Evolutionary conservation across 805 yeast species (phyloP).

Genomic region (Isabelozyma pseudorhagii): DNA sequence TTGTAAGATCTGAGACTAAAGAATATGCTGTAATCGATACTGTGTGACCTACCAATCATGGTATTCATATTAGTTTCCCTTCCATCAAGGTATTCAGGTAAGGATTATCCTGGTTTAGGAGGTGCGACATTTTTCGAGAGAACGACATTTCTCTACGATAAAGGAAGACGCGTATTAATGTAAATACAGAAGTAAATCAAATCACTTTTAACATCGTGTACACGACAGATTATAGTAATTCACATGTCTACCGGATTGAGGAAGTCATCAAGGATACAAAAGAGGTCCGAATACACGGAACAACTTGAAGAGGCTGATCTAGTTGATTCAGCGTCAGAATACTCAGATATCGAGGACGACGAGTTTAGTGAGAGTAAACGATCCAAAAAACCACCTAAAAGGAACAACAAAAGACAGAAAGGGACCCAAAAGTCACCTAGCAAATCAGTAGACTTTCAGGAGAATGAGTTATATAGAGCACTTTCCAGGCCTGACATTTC

Average conservation of each 20-base stretch:
- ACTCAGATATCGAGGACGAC: constrained; percentile 4
- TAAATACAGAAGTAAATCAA: too few relatives aligned
- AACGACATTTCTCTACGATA: too few relatives aligned
- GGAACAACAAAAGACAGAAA: constrained; percentile 3
- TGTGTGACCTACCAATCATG: too few relatives aligned
- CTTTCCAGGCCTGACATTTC: constrained; percentile 29
- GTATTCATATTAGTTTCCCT: too few relatives aligned
- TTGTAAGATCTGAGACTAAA: too few relatives aligned
- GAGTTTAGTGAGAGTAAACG: constrained; percentile 1
- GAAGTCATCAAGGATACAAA: constrained; percentile 5
- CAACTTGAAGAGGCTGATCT: constrained; percentile 6
- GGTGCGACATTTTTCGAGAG: too few relatives aligned
- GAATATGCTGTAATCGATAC: too few relatives aligned
- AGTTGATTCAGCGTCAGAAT: constrained; percentile 3
- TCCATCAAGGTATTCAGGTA: too few relatives aligned
- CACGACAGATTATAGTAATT: not conserved
- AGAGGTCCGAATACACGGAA: constrained; percentile 3
- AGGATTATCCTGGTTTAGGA: too few relatives aligned
- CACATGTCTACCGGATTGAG: constrained; percentile 1
- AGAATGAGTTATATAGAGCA: constrained; percentile 27
- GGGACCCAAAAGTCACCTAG: constrained; percentile 2
- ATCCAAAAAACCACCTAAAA: not conserved
- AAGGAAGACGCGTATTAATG: too few relatives aligned
- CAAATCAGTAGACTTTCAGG: constrained; percentile 20
- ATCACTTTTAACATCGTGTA: too few relatives aligned